Evolutionary conservation across 2,329 filamentous ascomycete genomes (phyloP), one percentile per base, ranked within the genome.

Genomic region (Pyrenochaeta sp.): DNA sequence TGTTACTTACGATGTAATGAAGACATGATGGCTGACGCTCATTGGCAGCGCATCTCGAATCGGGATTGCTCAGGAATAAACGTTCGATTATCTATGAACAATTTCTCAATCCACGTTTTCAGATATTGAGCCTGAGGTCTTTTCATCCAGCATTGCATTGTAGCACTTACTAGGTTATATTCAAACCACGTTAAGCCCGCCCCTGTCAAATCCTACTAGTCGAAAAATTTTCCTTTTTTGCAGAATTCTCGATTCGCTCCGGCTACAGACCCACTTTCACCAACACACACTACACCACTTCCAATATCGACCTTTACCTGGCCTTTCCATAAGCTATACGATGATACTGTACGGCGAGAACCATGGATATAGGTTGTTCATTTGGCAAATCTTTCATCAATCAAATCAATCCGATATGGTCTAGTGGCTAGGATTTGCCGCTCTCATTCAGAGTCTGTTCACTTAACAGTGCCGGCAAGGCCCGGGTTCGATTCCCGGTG

Each of bases 401-500:
- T 28, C 35, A 27, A 3, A 20, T 27, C 10, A 29, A 18, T 51
- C 47, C 47, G 47, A 51, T 37, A 51, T 51, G 47, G 47, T 51
- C 44, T 48, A 48, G 44, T 48, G 44, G 44, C 44, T 51, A 48
- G 44, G 44, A 51, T 51, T 48, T 48, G 44, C 48, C 48, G 44
- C 47, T 51, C 44, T 51, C 48, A 51, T 38, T 26, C 35, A 46
- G 42, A 46, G 46, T 46, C 14, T 29, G 41, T 27, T 44, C 37
- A 37, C 35, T 35, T 22, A 21, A 36, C 26, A 48, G 48, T 37
- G 48, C 48, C 48, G 48, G 47, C 47, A 50, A 50, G 47, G 47
- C 47, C 47, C 47, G 47, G 47, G 46, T 45, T 49, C 41, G 31
- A 48, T 51, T 51, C 48, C 48, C 48, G 48, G 48, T 51, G 44